Conservation (phyloP, 805 yeast genomes). For the Ogataea degrootiae region DNA sequence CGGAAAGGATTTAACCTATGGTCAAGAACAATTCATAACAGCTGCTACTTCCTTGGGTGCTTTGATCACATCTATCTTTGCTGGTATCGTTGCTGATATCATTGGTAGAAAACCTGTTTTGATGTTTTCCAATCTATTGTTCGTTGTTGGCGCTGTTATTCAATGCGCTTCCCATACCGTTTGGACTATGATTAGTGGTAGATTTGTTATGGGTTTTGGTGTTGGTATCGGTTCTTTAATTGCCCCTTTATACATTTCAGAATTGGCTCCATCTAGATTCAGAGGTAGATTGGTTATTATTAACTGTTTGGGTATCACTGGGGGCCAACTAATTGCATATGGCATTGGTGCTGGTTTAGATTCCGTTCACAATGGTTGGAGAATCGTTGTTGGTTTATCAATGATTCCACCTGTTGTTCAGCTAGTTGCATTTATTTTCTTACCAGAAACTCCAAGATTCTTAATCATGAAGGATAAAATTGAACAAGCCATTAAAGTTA, state of each 20-base stretch:
- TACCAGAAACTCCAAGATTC: constrained; percentile 54
- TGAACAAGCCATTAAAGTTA: constrained; percentile 36
- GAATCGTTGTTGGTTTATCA: constrained; percentile 46
- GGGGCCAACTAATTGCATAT: constrained; percentile 53
- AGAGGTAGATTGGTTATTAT: constrained; percentile 50
- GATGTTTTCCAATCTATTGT: constrained; percentile 42
- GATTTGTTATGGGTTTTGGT: constrained; percentile 50
- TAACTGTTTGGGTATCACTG: constrained; percentile 50
- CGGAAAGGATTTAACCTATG: constrained; percentile 31
- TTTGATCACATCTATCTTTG: constrained; percentile 42
- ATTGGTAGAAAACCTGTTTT: constrained; percentile 44
- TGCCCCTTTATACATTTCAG: constrained; percentile 50
- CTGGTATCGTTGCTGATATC: constrained; percentile 46
- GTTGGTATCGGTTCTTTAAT: constrained; percentile 53
- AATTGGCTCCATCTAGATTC: constrained; percentile 48
- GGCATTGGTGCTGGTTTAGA: constrained; percentile 47
- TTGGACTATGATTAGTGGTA: constrained; percentile 47
- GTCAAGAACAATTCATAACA: constrained; percentile 48
- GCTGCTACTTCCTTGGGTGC: constrained; percentile 57
- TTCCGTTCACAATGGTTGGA: constrained; percentile 43
- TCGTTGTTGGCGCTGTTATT: constrained; percentile 43
- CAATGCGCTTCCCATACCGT: constrained; percentile 42
- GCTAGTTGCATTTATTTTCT: constrained; percentile 39
- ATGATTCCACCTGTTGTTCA: constrained; percentile 48
- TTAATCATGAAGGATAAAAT: constrained; percentile 40